Base-by-base conservation (phyloP, 345 rosid genomes). In the Hypericum perforatum region DNA sequence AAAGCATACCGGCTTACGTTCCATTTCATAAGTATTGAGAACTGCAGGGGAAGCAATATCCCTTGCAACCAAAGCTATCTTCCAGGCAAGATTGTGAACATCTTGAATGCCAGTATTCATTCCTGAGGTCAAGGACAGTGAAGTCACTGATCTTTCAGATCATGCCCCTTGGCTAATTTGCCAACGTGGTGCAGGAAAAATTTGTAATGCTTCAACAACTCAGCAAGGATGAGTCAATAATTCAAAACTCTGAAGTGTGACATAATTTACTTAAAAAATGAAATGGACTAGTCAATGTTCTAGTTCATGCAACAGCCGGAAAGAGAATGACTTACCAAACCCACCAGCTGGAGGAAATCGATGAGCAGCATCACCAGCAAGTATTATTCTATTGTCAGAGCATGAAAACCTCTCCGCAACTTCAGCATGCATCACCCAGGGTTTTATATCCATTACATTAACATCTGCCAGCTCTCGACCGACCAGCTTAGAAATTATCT, bases 401-500 rank as follows among this genome's bases (percentile, higher is more conserved):
- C 70, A 64, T 47, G 66, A 64, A 67, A 73, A 85, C 60, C 72
- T 92, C 63, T 88, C 89, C 40, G 89, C 94, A 54, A 88, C 96
- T 82, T 92, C 96, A 67, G 98, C 96, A 79, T 88, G 83, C 98
- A 92, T 92, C 69, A 80, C 76, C 98, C 98, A 92, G 57, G 95
- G 96, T 79, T 88, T 92, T 68, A 85, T 59, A 54, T 78, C 98
- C 43, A 83, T 69, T 58, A 92, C 86, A 64, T 76, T 53, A 63
- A 85, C 51, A 71, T 85, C 96, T 64, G 74, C 63, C 69, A 92
- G 90, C 82, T 85, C 95, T 70, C 53, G 76, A 63, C 96, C 95
- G 59, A 78, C 86, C 85, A 92, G 70, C 59, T 77, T 76, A 78
- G 72, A 70, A 62, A 88, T 85, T 69, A 88, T 59, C 72, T 75